Evolutionary conservation across 805 yeast genomes (phyloP), one percentile per base, ranked within the genome.

Genomic region (Lipomyces yamadae): DNA sequence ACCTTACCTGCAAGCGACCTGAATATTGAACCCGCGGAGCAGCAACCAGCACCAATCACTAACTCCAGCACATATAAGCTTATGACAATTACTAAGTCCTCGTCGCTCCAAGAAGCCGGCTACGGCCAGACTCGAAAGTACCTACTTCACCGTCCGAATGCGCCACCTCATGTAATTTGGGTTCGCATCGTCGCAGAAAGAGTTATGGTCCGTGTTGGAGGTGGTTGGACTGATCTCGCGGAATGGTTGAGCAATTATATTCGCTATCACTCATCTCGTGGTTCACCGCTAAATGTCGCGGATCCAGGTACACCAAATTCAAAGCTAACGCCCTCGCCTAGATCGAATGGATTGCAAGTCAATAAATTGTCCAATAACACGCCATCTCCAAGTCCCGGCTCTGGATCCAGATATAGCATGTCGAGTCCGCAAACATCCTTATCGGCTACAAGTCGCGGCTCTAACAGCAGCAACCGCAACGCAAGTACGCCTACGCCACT

Each of bases 131-230:
- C 73, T 8, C 58, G 73, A 29, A 70, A 70, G 58, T 70, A 70
- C 62, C 24, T 58, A 5, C 60, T 70, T 4, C 60, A 67, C 32
- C 65, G 70, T 30, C 72, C 72, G 7, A 71, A 70, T 37, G 73
- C 73, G 10, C 53, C 70, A 18, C 65, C 71, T 39, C 72, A 70
- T 48, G 59, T 67, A 2, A 60, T 70, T 30, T 70, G 73, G 73
- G 73, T 70, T 3, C 64, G 73, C 42, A 70, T 70, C 35, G 67
- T 70, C 39, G 70, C 72, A 13, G 73, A 70, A 57, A 56, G 73
- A 11, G 73, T 70, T 42, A 70, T 70, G 73, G 73, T 70, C 4
- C 69, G 73, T 2, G 73, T 70, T 11, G 72, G 73, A 15, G 73
- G 73, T 33, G 73, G 73, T 8, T 70, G 72, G 70, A 70, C 73